Base-by-base conservation (phyloP, 257 asterid genomes). In the Solanum gandarillasii region DNA sequence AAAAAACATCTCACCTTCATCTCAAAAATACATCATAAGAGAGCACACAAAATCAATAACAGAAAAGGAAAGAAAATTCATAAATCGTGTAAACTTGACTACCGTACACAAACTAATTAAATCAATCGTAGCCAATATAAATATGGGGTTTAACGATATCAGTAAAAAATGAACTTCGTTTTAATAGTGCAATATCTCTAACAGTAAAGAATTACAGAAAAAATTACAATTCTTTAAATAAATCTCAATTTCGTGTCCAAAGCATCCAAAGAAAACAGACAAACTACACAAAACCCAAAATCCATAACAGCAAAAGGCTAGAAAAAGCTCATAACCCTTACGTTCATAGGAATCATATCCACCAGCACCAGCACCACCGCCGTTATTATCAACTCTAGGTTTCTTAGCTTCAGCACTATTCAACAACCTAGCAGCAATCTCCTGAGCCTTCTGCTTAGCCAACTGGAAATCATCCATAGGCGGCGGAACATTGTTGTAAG, bases 401-500 rank as follows among this genome's bases (percentile, higher is more conserved):
- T 95, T 96, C 36, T 91, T 90, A 35, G 96, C 93, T 83, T 96
- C 99, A 3, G 94, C 91, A 87, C 38, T 91, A 68, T 87, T 95
- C 90, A 95, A 87, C 55, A 97, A 92, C 88, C 98, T 92, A 31
- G 98, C 96, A 16, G 99, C 99, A 71, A 96, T 94, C 91, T 95
- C 98, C 88, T 95, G 99, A 43, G 98, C 98, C 90, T 93, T 96
- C 91, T 93, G 99, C 86, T 96, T 96, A 46, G 99, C 99, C 60
- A 92, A 75, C 93, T 95, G 98, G 89, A 96, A 93, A 87, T 95
- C 98, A 88, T 87, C 95, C 94, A 93, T 85, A 2, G 98, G 96
- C 38, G 98, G 96, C 3, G 98, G 98, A 29, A 93, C 98, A 90
- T 35, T 94, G 90, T 92, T 94, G 91, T 94, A 95, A 23, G 96